Evolutionary conservation across 768 basidiomycete species (phyloP), one percentile per base, ranked within the genome.

Genomic region (Xerocomus spinulosus): DNA sequence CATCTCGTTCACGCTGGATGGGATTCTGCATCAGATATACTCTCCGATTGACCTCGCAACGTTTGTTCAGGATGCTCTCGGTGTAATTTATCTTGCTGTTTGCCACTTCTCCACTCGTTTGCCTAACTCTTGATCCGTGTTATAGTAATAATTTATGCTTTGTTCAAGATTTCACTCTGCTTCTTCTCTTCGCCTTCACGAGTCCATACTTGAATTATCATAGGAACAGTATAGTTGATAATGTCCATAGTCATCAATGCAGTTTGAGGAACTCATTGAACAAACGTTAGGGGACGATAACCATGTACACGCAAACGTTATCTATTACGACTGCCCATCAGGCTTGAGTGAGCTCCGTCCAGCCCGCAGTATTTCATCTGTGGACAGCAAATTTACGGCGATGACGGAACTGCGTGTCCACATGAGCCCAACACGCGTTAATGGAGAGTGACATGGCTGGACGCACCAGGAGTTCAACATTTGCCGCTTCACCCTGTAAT

Each of bases 401-500:
- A 99, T 99, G 52, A 90, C 87, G 58, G 89, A 90, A 71, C 88
- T 89, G 55, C 43, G 53, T 41, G 50, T 40, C 54, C 63, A 54
- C 63, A 66, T 50, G 52, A 61, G 36, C 53, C 53, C 55, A 44
- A 59, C 50, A 55, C 45, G 48, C 50, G 54, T 46, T 51, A 46
- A 44, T 45, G 53, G 46, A 52, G 7, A 30, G 41, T 44, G 36
- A 48, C 21, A 35, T 46, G 50, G 29, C 23, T 42, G 33, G 23
- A 72, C 83, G 64, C 57, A 93, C 92, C 90, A 91, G 61, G 92
- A 95, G 64, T 97, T 94, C 38, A 99, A 71, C 92, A 99, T 96
- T 66, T 99, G 96, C 51, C 95, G 77, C 76, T 99, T 99, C 51
- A 99, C 96, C 55, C 96, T 78, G 65, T 96, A 98, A 71, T 97